A percentile compares a stretch with the other conserved stretches of the same genome.
Evolutionary conservation across 2,329 filamentous ascomycete species (phyloP).

Genomic region (Cordyceps farinosa): DNA sequence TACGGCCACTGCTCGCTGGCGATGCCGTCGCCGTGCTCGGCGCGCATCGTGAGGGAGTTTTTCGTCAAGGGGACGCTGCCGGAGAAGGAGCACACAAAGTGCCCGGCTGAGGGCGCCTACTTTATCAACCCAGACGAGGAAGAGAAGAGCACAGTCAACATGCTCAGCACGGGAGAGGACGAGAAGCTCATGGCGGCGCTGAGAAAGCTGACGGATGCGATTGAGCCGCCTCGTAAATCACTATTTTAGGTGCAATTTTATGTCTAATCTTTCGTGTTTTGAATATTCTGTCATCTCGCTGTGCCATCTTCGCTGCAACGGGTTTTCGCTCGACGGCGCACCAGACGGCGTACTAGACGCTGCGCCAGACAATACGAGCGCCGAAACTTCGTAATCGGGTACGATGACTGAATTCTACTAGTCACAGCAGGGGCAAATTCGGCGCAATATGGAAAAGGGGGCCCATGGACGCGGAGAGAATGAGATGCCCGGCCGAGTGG

Average conservation of each 20-base stretch:
- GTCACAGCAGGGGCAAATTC: not conserved
- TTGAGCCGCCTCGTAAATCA: not conserved
- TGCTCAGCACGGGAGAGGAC: not conserved
- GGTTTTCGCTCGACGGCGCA: no score
- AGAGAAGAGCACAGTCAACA: not conserved
- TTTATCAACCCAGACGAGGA: slow-evolving; percentile 31
- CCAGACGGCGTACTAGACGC: no score
- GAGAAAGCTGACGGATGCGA: slow-evolving; percentile 12
- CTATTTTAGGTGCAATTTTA: not conserved
- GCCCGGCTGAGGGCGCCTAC: slow-evolving; percentile 38
- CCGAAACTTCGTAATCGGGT: not conserved
- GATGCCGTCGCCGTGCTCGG: slow-evolving; percentile 35
- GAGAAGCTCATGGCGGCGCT: slow-evolving; percentile 11
- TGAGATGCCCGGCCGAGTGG: slow-evolving; percentile 9
- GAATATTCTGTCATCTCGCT: not conserved
- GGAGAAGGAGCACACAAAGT: slow-evolving; percentile 30
- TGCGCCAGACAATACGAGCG: no score
- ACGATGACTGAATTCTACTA: not conserved
- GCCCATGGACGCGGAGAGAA: slow-evolving; percentile 2
- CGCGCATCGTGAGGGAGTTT: slow-evolving; percentile 34
- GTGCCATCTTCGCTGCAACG: not conserved
- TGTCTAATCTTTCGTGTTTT: not conserved
- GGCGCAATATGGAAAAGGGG: not conserved
- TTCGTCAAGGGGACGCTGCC: slow-evolving; percentile 38
- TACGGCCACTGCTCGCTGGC: slow-evolving; percentile 43